Evolutionary conservation across 2,329 filamentous ascomycete genomes (phyloP), one percentile per base, ranked within the genome.

Genomic region (Cercospora berteroae): DNA sequence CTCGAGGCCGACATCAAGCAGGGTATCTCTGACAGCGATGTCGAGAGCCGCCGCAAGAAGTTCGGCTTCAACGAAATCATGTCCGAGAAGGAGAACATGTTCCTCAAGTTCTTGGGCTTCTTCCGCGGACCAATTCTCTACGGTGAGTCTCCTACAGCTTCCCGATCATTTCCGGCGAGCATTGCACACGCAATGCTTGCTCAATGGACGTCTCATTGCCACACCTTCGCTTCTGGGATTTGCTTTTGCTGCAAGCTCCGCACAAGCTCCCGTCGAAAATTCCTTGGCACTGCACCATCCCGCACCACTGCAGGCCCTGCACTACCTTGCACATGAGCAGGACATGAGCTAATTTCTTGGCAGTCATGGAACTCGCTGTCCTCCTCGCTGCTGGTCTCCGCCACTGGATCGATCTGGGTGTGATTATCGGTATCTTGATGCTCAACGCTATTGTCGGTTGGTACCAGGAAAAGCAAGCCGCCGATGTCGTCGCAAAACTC

Each of bases 381-480:
- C 81, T 91, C 63, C 83, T 93, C 75, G 89, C 90, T 74, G 88
- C 88, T 77, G 90, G 89, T 86, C 88, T 93, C 71, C 85, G 86
- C 78, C 89, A 91, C 81, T 92, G 89, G 89, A 85, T 91, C 71
- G 90, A 93, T 82, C 86, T 92, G 73, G 89, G 89, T 85, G 89
- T 93, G 79, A 92, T 92, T 78, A 87, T 89, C 74, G 90, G 86
- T 83, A 92, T 93, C 80, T 82, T 93, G 65, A 74, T 89, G 77
- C 88, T 93, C 70, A 93, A 93, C 82, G 90, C 90, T 72, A 82
- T 89, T 71, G 90, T 92, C 79, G 90, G 90, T 83, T 92, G 89
- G 87, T 92, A 92, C 80, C 90, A 92, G 79, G 90, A 92, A 81
- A 92, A 92, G 83, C 89, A 92, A 81, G 90, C 90, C 74, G 90